These are phyloP conservation scores for Cladophialophora carrionii DNA, from an alignment of 2,329 filamentous ascomycete genomes.

Conservation along the genomic window DNA sequence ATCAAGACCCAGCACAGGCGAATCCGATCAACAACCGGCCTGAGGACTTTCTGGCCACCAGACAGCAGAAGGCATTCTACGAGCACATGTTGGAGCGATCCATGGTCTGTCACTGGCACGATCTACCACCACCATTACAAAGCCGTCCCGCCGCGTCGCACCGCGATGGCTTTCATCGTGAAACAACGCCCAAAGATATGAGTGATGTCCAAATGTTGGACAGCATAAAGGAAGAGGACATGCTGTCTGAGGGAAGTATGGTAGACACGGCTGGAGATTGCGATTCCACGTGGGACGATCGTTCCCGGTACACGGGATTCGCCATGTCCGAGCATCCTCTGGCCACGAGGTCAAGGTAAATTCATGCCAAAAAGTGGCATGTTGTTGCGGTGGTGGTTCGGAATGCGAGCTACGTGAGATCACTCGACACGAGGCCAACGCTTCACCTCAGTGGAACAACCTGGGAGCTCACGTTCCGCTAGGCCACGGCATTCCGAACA, in stretches of 20 bases:
- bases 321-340: not conserved
- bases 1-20: slow-evolving; percentile 25
- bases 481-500: not conserved
- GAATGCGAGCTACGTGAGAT: not conserved
- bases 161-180: slow-evolving; percentile 4
- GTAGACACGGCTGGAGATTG: not conserved
- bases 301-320: not conserved
- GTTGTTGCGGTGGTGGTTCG: not conserved
- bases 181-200: slow-evolving; percentile 24
- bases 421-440: not conserved
- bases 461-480: not conserved
- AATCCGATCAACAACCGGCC: slow-evolving; percentile 32
- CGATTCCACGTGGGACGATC: not conserved
- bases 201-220: slow-evolving; percentile 24
- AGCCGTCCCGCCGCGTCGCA: not conserved
- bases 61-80: slow-evolving; percentile 25
- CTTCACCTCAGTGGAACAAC: not conserved
- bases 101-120: slow-evolving; percentile 24
- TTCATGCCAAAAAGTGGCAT: not conserved
- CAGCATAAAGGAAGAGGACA: slow-evolving; percentile 2
- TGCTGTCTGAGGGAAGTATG: not conserved
- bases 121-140: slow-evolving; percentile 9
- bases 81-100: slow-evolving; percentile 27
- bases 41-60: slow-evolving; percentile 34
- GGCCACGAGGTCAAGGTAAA: not conserved